phyloP scores from a whole-genome alignment of 2,329 filamentous ascomycete genomes.

The Metarhizium anisopliae region DNA sequence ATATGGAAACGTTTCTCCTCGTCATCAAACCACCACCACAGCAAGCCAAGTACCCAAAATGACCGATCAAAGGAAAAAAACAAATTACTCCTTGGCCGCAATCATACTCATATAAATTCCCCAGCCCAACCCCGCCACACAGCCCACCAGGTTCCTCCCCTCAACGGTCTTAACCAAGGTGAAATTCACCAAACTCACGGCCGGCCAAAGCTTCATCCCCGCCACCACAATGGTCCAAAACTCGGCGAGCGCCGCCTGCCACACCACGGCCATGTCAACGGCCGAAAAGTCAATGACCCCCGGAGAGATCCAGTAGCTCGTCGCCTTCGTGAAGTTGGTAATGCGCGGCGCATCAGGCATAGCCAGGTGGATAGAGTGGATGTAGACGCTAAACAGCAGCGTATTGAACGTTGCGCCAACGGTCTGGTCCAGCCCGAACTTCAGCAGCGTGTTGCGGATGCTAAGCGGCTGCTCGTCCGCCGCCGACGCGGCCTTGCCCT shows the following conservation, averaged over 20 bases:
- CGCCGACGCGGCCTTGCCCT: background rate
- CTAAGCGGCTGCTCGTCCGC: constrained; percentile 32
- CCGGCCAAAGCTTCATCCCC: constrained; percentile 61
- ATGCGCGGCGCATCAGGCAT: constrained; percentile 33
- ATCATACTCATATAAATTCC: constrained; percentile 65
- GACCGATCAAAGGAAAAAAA: background rate
- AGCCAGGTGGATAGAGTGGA: constrained; percentile 45
- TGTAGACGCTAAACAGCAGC: constrained; percentile 50
- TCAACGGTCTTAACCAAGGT: constrained; percentile 61
- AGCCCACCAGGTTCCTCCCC: constrained; percentile 60
- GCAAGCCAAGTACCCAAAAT: background rate
- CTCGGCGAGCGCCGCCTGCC: constrained; percentile 39
- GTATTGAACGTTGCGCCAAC: constrained; percentile 58
- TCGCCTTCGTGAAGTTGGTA: constrained; percentile 25
- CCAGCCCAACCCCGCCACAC: constrained; percentile 64
- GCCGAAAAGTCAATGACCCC: constrained; percentile 32
- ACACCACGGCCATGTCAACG: constrained; percentile 36
- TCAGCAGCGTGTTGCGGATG: constrained; percentile 55
- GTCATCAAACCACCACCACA: background rate
- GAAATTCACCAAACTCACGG: constrained; percentile 62
- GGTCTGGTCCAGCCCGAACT: constrained; percentile 62
- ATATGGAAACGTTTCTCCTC: background rate
- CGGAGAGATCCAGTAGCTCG: constrained; percentile 26
- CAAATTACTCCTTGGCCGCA: constrained; percentile 20
- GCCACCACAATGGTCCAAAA: constrained; percentile 58